A percentile compares a stretch with the other conserved stretches of the same genome.
phyloP scores from a whole-genome alignment of 2,329 filamentous ascomycete genomes.

The Colletotrichum cordylinicola region DNA sequence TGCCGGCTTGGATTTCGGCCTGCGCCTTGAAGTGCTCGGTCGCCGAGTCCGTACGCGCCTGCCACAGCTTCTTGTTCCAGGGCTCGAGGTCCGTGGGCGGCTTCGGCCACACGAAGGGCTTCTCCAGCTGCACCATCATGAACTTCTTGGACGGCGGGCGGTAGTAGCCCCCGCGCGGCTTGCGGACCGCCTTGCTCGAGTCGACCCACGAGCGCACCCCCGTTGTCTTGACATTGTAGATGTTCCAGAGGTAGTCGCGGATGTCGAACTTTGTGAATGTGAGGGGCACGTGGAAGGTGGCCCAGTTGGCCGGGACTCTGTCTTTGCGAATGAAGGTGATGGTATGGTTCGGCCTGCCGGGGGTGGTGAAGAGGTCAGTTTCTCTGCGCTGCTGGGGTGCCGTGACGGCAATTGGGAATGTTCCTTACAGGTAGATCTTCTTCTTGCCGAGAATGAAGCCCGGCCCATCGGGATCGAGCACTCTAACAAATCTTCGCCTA shows the following conservation, averaged over 20 bases:
- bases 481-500: background rate
- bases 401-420: background rate
- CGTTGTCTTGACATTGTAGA: slow-evolving; percentile 77
- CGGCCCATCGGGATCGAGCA: slow-evolving; percentile 40
- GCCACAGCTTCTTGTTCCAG: slow-evolving; percentile 70
- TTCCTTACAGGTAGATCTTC: slow-evolving; percentile 59
- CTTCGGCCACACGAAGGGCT: slow-evolving; percentile 89
- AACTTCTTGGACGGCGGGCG: slow-evolving; percentile 80
- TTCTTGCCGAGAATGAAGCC: slow-evolving; percentile 57
- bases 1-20: slow-evolving; percentile 26
- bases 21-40: slow-evolving; percentile 44
- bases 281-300: slow-evolving; percentile 89
- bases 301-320: slow-evolving; percentile 77
- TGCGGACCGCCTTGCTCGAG: slow-evolving; percentile 62
- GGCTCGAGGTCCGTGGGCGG: slow-evolving; percentile 64
- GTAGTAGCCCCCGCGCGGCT: slow-evolving; percentile 62
- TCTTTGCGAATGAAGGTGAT: slow-evolving; percentile 79
- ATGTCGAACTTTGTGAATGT: slow-evolving; percentile 96
- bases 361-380: background rate
- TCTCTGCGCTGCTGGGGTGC: background rate
- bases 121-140: slow-evolving; percentile 90
- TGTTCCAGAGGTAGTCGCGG: slow-evolving; percentile 90
- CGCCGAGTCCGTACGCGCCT: slow-evolving; percentile 52
- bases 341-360: slow-evolving; percentile 76
- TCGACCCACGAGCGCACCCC: slow-evolving; percentile 82